A percentile compares a stretch with the other conserved stretches of the same genome.
Evolutionary conservation across 2,329 filamentous ascomycete species (phyloP).

Genomic region (Scolecobasidium constrictum): DNA sequence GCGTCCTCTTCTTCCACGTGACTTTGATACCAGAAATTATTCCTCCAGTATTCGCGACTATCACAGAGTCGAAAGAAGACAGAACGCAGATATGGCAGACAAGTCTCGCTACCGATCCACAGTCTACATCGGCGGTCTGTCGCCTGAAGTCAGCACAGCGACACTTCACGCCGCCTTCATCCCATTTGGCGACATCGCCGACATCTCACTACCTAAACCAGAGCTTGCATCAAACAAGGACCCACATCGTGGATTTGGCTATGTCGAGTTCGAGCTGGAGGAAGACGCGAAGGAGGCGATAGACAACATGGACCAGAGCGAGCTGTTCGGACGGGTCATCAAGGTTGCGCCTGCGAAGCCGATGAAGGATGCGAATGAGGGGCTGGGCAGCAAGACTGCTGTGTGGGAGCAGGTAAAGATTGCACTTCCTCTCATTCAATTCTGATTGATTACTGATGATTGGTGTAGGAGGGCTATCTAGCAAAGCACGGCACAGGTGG

Average conservation of each 20-base stretch:
- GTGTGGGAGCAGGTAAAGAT: constrained; percentile 98
- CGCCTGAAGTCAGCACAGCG: constrained; percentile 62
- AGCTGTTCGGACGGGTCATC: constrained; percentile 84
- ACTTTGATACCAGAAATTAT: too few relatives aligned
- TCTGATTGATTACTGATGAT: too few relatives aligned
- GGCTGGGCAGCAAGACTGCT: constrained; percentile 83
- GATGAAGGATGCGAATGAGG: constrained; percentile 79
- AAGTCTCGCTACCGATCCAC: constrained; percentile 77
- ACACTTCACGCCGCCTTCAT: constrained; percentile 86
- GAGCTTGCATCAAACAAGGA: constrained; percentile 70
- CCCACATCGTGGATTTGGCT: constrained; percentile 84
- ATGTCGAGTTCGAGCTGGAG: constrained; percentile 83
- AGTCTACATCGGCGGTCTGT: constrained; percentile 82
- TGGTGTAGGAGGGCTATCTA: constrained; percentile 75
- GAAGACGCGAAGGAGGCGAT: constrained; percentile 89
- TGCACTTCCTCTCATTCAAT: too few relatives aligned
- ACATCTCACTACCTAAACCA: constrained; percentile 81
- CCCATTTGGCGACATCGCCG: constrained; percentile 90
- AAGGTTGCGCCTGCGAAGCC: constrained; percentile 88
- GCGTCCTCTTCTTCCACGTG: too few relatives aligned
- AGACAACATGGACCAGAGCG: constrained; percentile 97
- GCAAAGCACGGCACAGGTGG: constrained; percentile 78
- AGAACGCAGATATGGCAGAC: too few relatives aligned
- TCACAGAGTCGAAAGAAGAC: too few relatives aligned
- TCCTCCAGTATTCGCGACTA: too few relatives aligned